Percentiles rank a stretch among this genome's conserved stretches.
Evolutionary conservation across 2,329 filamentous ascomycete species (phyloP).

Genomic region (Talaromyces pinophilus): DNA sequence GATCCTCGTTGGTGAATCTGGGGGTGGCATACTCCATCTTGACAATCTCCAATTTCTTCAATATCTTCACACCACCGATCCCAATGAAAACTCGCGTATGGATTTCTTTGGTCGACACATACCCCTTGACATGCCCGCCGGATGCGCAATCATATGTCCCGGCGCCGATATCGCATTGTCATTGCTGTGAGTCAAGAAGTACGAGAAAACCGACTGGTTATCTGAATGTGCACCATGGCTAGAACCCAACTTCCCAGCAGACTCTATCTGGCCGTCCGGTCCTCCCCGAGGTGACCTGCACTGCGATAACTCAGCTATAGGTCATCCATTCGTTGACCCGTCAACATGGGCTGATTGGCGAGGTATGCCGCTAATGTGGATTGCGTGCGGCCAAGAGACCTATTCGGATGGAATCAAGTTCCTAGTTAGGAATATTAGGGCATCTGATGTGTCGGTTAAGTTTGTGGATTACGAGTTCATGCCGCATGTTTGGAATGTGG

Average conservation of each 20-base stretch:
- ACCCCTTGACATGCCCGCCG: slow-evolving; percentile 5
- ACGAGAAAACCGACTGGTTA: no score
- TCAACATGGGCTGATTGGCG: slow-evolving; percentile 8
- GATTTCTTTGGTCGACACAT: slow-evolving; percentile 2
- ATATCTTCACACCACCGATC: not conserved
- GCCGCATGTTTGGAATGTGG: slow-evolving; percentile 21
- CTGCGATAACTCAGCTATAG: slow-evolving; percentile 16
- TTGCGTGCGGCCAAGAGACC: slow-evolving; percentile 16
- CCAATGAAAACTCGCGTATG: not conserved
- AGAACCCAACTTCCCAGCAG: no score
- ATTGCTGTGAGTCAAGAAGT: slow-evolving; percentile 12
- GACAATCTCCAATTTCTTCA: slow-evolving; percentile 10
- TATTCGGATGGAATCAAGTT: slow-evolving; percentile 17
- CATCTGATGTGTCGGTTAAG: slow-evolving; percentile 1
- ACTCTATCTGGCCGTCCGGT: not conserved
- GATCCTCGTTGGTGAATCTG: slow-evolving; percentile 15
- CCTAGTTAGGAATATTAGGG: slow-evolving; percentile 3
- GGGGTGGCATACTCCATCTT: slow-evolving; percentile 11
- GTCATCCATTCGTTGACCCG: slow-evolving; percentile 13
- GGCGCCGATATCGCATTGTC: slow-evolving; percentile 8
- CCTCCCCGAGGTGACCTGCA: slow-evolving; percentile 14
- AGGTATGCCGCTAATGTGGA: slow-evolving; percentile 19
- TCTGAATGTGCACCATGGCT: no score
- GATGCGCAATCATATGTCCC: slow-evolving; percentile 12
- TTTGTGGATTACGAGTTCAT: slow-evolving; percentile 16